A percentile compares a stretch with the other conserved stretches of the same genome.
Evolutionary conservation across 768 basidiomycete genomes (phyloP).

Genomic region (Paxillus ammoniavirescens): DNA sequence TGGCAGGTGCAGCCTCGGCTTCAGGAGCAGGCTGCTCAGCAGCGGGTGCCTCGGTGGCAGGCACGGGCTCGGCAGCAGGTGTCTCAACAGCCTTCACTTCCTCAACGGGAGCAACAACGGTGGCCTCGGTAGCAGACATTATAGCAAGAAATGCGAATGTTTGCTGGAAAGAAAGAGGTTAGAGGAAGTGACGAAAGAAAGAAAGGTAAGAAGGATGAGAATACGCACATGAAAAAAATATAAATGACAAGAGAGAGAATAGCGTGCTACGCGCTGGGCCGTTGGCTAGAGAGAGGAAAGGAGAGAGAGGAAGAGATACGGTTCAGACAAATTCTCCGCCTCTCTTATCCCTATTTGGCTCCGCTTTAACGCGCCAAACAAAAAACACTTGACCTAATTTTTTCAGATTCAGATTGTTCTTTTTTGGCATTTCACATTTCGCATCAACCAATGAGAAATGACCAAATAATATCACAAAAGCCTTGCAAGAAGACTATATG

Average conservation of each 20-base stretch:
- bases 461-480: background rate
- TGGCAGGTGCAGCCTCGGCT: conserved; percentile 28
- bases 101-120: conserved; percentile 48
- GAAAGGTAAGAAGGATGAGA: conserved; percentile 5
- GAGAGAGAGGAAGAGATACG: conserved; percentile 52
- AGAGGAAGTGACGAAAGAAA: conserved; percentile 3
- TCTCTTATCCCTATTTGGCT: conserved; percentile 43
- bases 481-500: background rate
- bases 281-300: conserved; percentile 53
- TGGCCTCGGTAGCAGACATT: conserved; percentile 80
- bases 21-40: conserved; percentile 25
- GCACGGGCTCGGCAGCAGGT: conserved; percentile 28
- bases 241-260: conserved; percentile 58
- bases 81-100: conserved; percentile 52
- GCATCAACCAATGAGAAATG: background rate
- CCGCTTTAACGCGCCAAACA: conserved; percentile 38
- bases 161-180: conserved; percentile 41
- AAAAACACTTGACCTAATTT: conserved; percentile 36
- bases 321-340: conserved; percentile 34
- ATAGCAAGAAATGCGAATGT: conserved; percentile 56
- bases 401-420: conserved; percentile 1
- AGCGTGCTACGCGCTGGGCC: conserved; percentile 55
- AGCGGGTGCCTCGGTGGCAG: conserved; percentile 29
- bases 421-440: conserved; percentile 4
- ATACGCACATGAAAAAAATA: conserved; percentile 49